Conservation (phyloP, 2,329 filamentous ascomycete genomes). For the Gnomoniopsis smithogilvyi region DNA sequence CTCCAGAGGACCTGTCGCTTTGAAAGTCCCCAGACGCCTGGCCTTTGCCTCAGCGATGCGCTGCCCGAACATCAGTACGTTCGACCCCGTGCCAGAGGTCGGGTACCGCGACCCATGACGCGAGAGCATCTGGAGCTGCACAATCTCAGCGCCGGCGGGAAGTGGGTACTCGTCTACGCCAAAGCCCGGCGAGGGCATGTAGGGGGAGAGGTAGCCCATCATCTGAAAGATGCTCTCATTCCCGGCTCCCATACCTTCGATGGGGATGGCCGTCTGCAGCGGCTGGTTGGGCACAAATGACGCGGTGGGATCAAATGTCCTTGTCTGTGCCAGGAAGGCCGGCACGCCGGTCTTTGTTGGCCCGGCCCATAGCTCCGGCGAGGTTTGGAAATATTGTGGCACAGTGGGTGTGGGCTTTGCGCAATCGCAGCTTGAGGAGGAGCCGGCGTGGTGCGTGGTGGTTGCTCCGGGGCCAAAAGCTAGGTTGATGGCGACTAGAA, state of each 20-base stretch:
- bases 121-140: constrained; percentile 69
- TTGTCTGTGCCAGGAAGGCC: constrained; percentile 70
- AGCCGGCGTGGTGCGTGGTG: constrained; percentile 8
- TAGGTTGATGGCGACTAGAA: constrained; percentile 23
- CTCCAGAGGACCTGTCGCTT: constrained; percentile 54
- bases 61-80: constrained; percentile 52
- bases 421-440: constrained; percentile 8
- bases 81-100: constrained; percentile 48
- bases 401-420: constrained; percentile 32
- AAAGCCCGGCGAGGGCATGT: constrained; percentile 69
- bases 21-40: constrained; percentile 35
- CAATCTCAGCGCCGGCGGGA: constrained; percentile 63
- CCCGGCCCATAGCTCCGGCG: constrained; percentile 57
- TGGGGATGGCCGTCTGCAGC: constrained; percentile 67
- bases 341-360: constrained; percentile 68
- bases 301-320: constrained; percentile 61
- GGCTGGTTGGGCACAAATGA: constrained; percentile 67
- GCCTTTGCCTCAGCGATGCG: constrained; percentile 54
- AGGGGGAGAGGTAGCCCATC: constrained; percentile 68
- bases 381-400: constrained; percentile 63
- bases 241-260: constrained; percentile 52
- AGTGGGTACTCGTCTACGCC: constrained; percentile 70
- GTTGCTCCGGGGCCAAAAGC: constrained; percentile 18
- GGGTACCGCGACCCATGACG: constrained; percentile 74
- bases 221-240: constrained; percentile 67